Percentiles rank a stretch among this genome's conserved stretches.
Evolutionary conservation across 257 asterid genomes (phyloP).

Genomic region (Vinca minor): DNA sequence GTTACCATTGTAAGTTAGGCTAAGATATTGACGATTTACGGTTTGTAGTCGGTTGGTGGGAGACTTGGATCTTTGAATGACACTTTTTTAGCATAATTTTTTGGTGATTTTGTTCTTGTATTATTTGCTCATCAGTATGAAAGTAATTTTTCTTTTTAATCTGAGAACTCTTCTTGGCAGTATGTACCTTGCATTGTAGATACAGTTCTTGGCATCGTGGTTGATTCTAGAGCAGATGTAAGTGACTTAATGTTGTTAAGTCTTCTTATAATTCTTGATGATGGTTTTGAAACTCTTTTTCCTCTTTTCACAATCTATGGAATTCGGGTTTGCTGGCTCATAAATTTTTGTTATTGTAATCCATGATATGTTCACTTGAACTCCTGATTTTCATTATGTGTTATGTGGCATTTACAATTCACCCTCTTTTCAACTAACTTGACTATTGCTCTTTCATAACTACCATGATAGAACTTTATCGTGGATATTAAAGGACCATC

Average conservation of each 20-base stretch:
- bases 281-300: background rate
- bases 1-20: background rate
- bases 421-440: background rate
- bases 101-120: background rate
- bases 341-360: background rate
- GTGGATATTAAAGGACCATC: slow-evolving; percentile 89
- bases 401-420: background rate
- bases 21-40: background rate
- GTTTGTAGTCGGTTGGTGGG: background rate
- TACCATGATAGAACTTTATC: slow-evolving; percentile 52
- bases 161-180: slow-evolving; percentile 34
- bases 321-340: background rate
- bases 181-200: slow-evolving; percentile 78
- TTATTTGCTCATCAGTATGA: slow-evolving; percentile 4
- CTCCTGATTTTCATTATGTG: background rate
- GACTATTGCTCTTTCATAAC: background rate
- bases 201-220: slow-evolving; percentile 82
- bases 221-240: slow-evolving; percentile 77
- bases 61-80: background rate
- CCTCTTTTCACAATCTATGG: background rate
- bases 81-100: background rate
- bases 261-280: slow-evolving; percentile 4
- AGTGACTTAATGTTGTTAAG: slow-evolving; percentile 27
- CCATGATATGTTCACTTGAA: background rate
- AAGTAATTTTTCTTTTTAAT: slow-evolving; percentile 6